Base-by-base conservation (phyloP, 2,329 filamentous ascomycete species). In the Pseudonectria buxi region DNA sequence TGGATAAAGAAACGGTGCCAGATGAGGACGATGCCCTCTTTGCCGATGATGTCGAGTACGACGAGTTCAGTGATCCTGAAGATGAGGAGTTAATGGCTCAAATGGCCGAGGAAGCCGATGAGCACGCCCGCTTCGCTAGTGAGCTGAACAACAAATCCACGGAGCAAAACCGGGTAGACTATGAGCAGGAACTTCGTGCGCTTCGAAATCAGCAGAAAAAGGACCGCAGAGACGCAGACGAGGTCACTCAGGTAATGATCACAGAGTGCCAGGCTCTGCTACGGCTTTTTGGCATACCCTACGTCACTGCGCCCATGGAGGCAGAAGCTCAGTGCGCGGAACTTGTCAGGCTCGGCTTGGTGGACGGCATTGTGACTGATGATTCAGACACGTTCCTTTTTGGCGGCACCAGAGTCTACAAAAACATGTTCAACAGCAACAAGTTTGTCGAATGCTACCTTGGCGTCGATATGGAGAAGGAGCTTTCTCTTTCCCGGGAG, bases 341-440 rank as follows among this genome's bases (percentile, higher is more conserved):
- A 61, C 76, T 98, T 4, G 89, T 98, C 1, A 67, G 65, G 1
- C 69, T 96, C 0, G 86, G 87, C 0, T 76, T 96, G 0, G 94
- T 98, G 7, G 94, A 98, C 57, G 92, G 94, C 10, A 95, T 98
- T 43, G 89, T 98, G 22, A 98, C 94, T 0, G 92, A 98, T 53
- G 92, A 98, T 57, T 94, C 85, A 3, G 92, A 98, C 67, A 94
- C 83, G 1, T 98, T 98, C 54, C 74, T 98, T 1, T 98, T 98
- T 59, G 94, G 92, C 13, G 94, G 92, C 26, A 98, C 88, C 0
- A 75, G 90, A 13, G 84, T 98, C 14, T 98, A 98, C 71, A 98
- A 98, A 62, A 98, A 98, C 67, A 94, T 98, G 88, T 98, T 98
- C 71, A 98, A 95, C 62, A 83, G 87, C 51, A 92, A 92, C 60